These are phyloP conservation scores for Agrocybe praecox DNA, from an alignment of 768 basidiomycete species.

Conservation along the genomic window DNA sequence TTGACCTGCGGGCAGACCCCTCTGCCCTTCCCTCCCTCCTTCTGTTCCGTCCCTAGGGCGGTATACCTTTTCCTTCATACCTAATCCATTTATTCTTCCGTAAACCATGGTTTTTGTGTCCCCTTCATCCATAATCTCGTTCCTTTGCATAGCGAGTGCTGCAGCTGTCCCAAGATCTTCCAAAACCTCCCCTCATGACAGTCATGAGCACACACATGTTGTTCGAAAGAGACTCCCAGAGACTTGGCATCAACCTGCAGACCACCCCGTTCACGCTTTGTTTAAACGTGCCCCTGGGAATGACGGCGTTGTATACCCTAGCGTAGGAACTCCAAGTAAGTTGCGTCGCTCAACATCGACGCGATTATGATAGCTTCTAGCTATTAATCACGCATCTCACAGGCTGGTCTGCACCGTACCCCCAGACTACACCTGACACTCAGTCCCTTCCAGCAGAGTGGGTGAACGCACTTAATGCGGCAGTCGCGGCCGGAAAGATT, in stretches of 20 bases:
- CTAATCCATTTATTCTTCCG: too few relatives aligned
- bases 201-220: constrained; percentile 31
- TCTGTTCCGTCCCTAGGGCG: too few relatives aligned
- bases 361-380: too few relatives aligned
- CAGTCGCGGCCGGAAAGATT: constrained; percentile 70
- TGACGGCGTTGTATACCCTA: constrained; percentile 53
- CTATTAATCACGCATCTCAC: neutral
- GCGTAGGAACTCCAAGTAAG: constrained; percentile 64
- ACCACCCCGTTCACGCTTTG: constrained; percentile 61
- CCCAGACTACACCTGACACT: constrained; percentile 47
- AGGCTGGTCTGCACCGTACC: constrained; percentile 71
- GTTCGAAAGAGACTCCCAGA: constrained; percentile 32
- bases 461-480: constrained; percentile 69
- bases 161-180: constrained; percentile 20
- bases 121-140: constrained; percentile 20
- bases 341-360: constrained; percentile 1
- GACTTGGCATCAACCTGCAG: constrained; percentile 63
- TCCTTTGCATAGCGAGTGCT: constrained; percentile 26
- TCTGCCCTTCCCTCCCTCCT: too few relatives aligned
- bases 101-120: constrained; percentile 24
- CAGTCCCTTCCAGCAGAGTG: constrained; percentile 63
- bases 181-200: constrained; percentile 24
- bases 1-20: too few relatives aligned
- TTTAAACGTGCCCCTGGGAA: constrained; percentile 54
- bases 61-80: too few relatives aligned